A percentile compares a stretch with the other conserved stretches of the same genome.
phyloP scores from a whole-genome alignment of 2,329 filamentous ascomycete species.

The Plenodomus biglobosus region DNA sequence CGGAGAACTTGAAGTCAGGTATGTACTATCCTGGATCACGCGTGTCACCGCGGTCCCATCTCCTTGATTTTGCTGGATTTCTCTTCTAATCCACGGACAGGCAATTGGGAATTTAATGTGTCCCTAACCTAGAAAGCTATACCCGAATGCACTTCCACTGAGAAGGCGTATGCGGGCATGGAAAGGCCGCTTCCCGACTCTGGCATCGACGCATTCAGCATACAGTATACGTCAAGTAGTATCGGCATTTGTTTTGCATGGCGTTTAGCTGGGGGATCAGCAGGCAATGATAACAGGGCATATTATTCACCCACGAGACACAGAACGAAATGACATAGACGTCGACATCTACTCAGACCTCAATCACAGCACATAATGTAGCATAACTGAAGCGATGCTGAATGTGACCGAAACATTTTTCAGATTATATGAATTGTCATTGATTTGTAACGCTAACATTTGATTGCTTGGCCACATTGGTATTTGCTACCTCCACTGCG shows the following conservation, averaged over 20 bases:
- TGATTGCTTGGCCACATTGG: neutral
- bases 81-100: conserved; percentile 16
- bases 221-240: neutral
- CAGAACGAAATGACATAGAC: conserved; percentile 8
- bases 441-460: neutral
- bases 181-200: neutral
- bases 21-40: too few species aligned
- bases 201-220: neutral
- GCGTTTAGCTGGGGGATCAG: conserved; percentile 15
- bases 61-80: neutral
- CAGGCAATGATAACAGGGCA: conserved; percentile 14
- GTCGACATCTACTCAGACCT: neutral
- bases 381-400: neutral
- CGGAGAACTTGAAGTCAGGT: conserved; percentile 88
- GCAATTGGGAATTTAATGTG: conserved; percentile 39
- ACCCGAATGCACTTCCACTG: neutral
- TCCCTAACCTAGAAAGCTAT: conserved; percentile 18
- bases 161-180: neutral
- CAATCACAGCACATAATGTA: neutral
- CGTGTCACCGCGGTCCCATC: too few species aligned
- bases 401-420: too few species aligned
- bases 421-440: neutral
- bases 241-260: conserved; percentile 2
- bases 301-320: conserved; percentile 7
- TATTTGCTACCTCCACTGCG: neutral